Conservation (phyloP, 2,329 filamentous ascomycete genomes). For the Trichoderma koningiopsis region DNA sequence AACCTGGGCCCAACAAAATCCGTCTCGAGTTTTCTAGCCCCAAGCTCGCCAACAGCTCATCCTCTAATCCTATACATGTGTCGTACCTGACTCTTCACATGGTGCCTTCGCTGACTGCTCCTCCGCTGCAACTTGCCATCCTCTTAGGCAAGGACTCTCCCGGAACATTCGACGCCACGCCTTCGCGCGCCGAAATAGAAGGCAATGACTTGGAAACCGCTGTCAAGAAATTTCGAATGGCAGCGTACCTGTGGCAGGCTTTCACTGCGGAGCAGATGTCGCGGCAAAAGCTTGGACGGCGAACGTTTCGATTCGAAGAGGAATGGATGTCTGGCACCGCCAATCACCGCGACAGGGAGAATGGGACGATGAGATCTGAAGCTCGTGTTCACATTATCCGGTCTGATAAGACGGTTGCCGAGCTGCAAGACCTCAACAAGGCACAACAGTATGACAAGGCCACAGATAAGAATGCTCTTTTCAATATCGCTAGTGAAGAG, state of each 20-base stretch:
- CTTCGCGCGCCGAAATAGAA: conserved; percentile 73
- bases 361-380: conserved; percentile 80
- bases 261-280: conserved; percentile 98
- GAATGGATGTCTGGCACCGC: conserved; percentile 87
- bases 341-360: conserved; percentile 71
- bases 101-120: conserved; percentile 74
- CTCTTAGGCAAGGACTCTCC: conserved; percentile 86
- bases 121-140: conserved; percentile 87
- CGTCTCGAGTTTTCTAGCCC: conserved; percentile 86
- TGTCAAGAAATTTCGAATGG: conserved; percentile 88
- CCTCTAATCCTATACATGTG: conserved; percentile 70
- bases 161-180: conserved; percentile 79
- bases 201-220: conserved; percentile 81
- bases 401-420: conserved; percentile 78
- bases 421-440: conserved; percentile 75
- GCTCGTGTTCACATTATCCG: conserved; percentile 87
- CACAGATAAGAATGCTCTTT: conserved; percentile 72
- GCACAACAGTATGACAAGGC: conserved; percentile 76
- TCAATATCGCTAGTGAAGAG: conserved; percentile 74
- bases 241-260: conserved; percentile 94
- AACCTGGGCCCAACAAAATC: conserved; percentile 84
- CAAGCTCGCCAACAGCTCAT: conserved; percentile 71
- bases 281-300: conserved; percentile 80
- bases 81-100: conserved; percentile 84
- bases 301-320: conserved; percentile 89